These are phyloP conservation scores for Akanthomyces muscarius DNA, from an alignment of 2,329 filamentous ascomycete genomes.

Conservation along the genomic window DNA sequence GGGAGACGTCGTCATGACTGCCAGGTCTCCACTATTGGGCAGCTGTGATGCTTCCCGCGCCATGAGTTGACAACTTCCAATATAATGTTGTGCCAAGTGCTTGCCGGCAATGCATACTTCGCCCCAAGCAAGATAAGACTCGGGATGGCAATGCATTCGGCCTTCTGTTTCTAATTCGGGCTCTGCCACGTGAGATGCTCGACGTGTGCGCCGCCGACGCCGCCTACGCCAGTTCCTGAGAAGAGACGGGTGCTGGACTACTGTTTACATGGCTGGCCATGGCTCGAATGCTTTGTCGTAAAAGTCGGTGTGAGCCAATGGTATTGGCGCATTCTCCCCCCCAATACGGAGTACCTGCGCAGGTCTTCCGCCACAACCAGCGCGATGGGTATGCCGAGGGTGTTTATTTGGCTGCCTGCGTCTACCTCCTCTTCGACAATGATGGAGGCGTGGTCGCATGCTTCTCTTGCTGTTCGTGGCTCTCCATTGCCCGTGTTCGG, in stretches of 20 bases:
- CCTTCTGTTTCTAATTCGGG: background rate
- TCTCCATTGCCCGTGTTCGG: no score
- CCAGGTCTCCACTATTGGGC: slow-evolving; percentile 14
- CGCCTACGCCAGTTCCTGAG: background rate
- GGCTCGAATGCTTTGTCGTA: background rate
- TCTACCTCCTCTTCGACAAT: background rate
- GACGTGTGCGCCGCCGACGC: background rate
- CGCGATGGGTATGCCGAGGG: no score
- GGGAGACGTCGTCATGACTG: slow-evolving; percentile 5
- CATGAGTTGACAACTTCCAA: background rate
- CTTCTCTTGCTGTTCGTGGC: no score
- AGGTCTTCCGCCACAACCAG: background rate
- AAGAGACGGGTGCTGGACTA: background rate
- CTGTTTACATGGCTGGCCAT: background rate
- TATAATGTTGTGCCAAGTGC: background rate
- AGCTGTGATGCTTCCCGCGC: background rate
- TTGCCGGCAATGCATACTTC: background rate
- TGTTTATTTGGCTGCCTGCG: background rate
- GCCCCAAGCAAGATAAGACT: background rate
- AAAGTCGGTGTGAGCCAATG: slow-evolving; percentile 17
- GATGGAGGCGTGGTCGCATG: no score
- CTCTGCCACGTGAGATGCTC: slow-evolving; percentile 5
- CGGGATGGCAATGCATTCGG: background rate
- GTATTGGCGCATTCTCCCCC: background rate
- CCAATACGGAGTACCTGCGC: background rate